These are phyloP conservation scores for Castanospermum australe DNA, from an alignment of 306 rosid genomes.

Conservation along the genomic window DNA sequence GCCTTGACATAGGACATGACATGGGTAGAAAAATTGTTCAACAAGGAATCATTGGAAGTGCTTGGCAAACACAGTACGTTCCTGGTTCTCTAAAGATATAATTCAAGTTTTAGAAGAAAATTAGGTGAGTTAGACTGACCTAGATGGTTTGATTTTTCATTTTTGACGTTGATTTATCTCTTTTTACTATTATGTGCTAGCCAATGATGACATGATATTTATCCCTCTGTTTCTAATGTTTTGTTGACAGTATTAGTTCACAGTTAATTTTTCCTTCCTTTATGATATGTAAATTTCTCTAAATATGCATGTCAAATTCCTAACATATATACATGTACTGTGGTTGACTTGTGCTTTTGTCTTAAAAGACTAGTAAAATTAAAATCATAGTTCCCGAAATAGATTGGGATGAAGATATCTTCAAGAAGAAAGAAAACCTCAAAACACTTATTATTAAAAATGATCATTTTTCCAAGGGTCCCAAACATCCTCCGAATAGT, in stretches of 20 bases:
- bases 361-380: background rate
- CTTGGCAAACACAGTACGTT: background rate
- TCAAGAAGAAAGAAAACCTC: background rate
- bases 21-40: constrained; percentile 6
- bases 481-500: background rate
- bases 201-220: too few relatives aligned
- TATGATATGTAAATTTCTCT: too few relatives aligned
- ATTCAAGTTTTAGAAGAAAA: background rate
- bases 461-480: background rate
- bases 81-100: background rate
- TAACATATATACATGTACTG: too few relatives aligned
- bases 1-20: background rate
- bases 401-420: background rate
- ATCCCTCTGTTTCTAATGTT: too few relatives aligned
- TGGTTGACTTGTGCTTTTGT: background rate
- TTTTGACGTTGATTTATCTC: too few relatives aligned
- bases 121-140: too few relatives aligned
- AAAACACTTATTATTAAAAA: background rate
- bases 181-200: too few relatives aligned
- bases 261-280: too few relatives aligned
- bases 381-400: background rate
- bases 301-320: too few relatives aligned
- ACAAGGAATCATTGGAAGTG: background rate
- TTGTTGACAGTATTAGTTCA: too few relatives aligned
- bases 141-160: background rate